Conservation (phyloP, 108 stramenopile species). For the Craspedostauros australis region DNA sequence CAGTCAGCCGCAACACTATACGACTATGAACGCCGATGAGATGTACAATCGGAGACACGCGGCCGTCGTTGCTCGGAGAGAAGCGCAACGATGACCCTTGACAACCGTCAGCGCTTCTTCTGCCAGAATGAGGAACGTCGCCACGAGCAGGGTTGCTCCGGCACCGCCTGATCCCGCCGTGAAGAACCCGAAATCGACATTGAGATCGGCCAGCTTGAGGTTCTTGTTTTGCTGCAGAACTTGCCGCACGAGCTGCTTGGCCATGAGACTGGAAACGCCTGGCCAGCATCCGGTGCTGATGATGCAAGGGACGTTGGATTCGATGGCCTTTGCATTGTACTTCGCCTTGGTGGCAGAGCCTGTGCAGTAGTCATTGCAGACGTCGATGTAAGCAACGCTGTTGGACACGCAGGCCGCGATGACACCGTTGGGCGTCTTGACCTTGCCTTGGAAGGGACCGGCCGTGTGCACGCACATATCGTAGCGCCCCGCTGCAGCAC, state of each 20-base stretch:
- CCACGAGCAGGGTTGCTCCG: conserved; percentile 72
- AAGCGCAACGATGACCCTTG: conserved; percentile 39
- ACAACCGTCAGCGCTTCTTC: conserved; percentile 53
- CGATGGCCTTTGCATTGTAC: conserved; percentile 21
- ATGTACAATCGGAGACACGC: no score
- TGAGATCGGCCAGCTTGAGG: conserved; percentile 17
- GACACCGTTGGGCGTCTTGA: conserved; percentile 32
- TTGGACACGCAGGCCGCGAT: conserved; percentile 38
- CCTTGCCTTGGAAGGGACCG: conserved; percentile 79
- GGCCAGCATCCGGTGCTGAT: conserved; percentile 49
- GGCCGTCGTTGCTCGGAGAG: no score
- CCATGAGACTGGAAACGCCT: conserved; percentile 45
- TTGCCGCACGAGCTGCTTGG: conserved; percentile 16
- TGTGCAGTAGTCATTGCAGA: conserved; percentile 80
- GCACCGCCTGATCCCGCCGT: conserved; percentile 81
- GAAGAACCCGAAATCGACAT: conserved; percentile 65
- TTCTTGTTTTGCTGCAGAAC: conserved; percentile 13
- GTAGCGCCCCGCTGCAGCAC: background rate
- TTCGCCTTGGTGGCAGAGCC: conserved; percentile 47
- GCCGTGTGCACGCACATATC: conserved; percentile 75
- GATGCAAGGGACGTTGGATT: conserved; percentile 33
- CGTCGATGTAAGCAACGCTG: conserved; percentile 69
- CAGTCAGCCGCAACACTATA: no score
- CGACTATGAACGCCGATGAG: no score
- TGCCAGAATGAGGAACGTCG: conserved; percentile 77